A percentile compares a stretch with the other conserved stretches of the same genome.
phyloP scores from a whole-genome alignment of 1,139 yeast genomes.

The Candida glucosophila region DNA sequence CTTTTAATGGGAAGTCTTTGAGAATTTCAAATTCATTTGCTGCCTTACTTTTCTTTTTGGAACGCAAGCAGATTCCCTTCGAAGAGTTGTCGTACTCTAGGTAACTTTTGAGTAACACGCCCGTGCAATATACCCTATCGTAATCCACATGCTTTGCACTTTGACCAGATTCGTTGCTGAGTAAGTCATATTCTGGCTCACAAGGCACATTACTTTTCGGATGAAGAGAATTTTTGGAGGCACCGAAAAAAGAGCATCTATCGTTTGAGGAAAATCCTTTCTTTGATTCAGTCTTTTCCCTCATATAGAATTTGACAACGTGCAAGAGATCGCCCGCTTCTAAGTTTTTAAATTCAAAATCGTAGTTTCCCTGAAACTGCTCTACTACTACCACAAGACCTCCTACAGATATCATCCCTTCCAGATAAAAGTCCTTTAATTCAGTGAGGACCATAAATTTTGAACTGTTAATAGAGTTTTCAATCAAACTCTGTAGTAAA shows the following conservation, averaged over 20 bases:
- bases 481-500: slow-evolving; percentile 18
- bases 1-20: slow-evolving; percentile 23
- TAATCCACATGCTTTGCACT: slow-evolving; percentile 9
- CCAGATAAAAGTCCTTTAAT: slow-evolving; percentile 25
- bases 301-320: slow-evolving; percentile 20
- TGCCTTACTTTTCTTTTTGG: slow-evolving; percentile 8
- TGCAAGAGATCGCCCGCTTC: slow-evolving; percentile 28
- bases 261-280: too few relatives aligned
- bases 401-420: slow-evolving; percentile 19
- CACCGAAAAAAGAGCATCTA: too few relatives aligned
- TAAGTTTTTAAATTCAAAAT: slow-evolving; percentile 16
- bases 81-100: slow-evolving; percentile 14
- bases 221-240: too few relatives aligned
- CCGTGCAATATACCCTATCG: slow-evolving; percentile 19
- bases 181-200: too few relatives aligned
- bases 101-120: slow-evolving; percentile 22
- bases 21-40: slow-evolving; percentile 11
- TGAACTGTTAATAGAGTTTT: slow-evolving; percentile 8
- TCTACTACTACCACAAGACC: slow-evolving; percentile 29
- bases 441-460: slow-evolving; percentile 10
- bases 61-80: slow-evolving; percentile 11
- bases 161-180: too few relatives aligned
- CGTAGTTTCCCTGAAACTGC: slow-evolving; percentile 17
- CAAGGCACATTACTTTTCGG: too few relatives aligned
- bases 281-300: too few relatives aligned